Evolutionary conservation across 2,329 filamentous ascomycete species (phyloP), one percentile per base, ranked within the genome.

Genomic region (Westerdykella ornata): DNA sequence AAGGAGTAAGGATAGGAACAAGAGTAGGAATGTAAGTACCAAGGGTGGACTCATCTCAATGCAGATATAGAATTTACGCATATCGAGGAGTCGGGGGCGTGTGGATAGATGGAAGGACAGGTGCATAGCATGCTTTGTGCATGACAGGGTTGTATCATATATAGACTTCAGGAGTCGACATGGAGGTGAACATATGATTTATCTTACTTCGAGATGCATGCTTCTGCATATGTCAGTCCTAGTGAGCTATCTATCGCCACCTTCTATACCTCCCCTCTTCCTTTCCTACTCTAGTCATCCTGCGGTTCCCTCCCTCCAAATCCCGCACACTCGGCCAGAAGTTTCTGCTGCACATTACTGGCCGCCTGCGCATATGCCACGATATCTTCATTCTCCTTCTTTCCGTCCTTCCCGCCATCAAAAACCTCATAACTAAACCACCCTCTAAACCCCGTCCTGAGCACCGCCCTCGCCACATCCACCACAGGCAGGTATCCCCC

Each of bases 381-480:
- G 68, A 72, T 47, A 37, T 74, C 72, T 46, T 76, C 73, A 15
- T 74, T 67, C 44, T 68, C 73, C 22, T 72, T 72, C 45, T 74
- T 72, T 3, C 76, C 76, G 22, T 77, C 70, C 2, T 66, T 63
- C 2, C 76, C 77, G 1, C 71, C 68, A 57, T 86, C 82, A 60
- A 86, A 87, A 0, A 85, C 77, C 60, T 87, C 83, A 43, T 84
- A 76, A 0, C 77, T 81, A 46, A 86, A 75, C 76, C 78, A 85
- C 0, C 75, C 76, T 32, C 76, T 65, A 46, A 84, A 84, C 0
- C 84, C 83, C 0, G 84, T 88, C 42, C 68, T 68, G 18, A 87
- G 57, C 1, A 88, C 82, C 2, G 82, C 82, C 44, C 69, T 72
- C 1, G 81, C 67, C 40, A 88, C 79, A 36, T 80, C 76, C 9